Evolutionary conservation across 768 basidiomycete genomes (phyloP), one percentile per base, ranked within the genome.

Genomic region (Pholiota microspora): DNA sequence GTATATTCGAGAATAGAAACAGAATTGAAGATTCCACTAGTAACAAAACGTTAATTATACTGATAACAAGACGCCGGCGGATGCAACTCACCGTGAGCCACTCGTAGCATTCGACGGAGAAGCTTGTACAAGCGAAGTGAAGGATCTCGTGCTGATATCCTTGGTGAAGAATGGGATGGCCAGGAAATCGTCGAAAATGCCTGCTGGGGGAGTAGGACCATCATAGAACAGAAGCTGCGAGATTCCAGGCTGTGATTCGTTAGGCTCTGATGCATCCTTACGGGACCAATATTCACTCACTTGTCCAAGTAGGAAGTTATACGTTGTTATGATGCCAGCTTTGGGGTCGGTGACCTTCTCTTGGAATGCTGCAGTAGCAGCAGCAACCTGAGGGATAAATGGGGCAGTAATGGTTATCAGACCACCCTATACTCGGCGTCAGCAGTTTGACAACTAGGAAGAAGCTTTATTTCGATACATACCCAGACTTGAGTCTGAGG

Each of bases 401-500:
- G 58, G 52, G 3, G 54, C 59, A 12, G 66, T 64, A 50, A 68
- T 67, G 2, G 62, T 63, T 10, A 84, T 73, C 0, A 74, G n/a
- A 0, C 84, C 84, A 4, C 82, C 83, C 83, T 84, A 53, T 4
- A 18, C 10, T 18, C 34, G 5, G 18, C 45, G 8, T 46, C 7
- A 50, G 36, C 21, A 10, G 27, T 6, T 5, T 46, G 13, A 38
- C 27, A 16, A 42, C 15, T 13, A 3, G 12, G n/a, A 47, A 18
- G 10, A 16, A 16, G 0, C 25, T 18, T 13, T 6, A 45, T 29
- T 16, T 34, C 8, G 7, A 7, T 9, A 50, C 77, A 12, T 68
- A 86, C 84, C 84, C 83, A 86, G 52, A 86, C 79, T 65, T 77
- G 65, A 0, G 69, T 68, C 64, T 86, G 83, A 12, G 84, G 77